These are phyloP conservation scores for Puccinia triticina DNA, from an alignment of 1,284 basidiomycete species.

Conservation along the genomic window DNA sequence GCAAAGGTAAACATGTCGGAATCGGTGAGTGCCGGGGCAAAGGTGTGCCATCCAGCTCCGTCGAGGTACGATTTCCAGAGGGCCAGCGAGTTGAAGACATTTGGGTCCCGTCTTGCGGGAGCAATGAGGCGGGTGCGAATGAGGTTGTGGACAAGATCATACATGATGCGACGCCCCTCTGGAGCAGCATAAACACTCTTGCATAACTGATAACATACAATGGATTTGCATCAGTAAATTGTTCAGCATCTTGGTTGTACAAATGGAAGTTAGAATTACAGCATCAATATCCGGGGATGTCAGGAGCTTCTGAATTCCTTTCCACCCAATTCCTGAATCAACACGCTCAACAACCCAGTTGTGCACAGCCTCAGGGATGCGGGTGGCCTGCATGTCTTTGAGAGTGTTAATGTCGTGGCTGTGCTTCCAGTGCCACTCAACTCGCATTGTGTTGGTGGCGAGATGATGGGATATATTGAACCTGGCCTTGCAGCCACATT, in stretches of 20 bases:
- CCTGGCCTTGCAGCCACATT: no score
- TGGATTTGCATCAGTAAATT: no score
- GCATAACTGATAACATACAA: not conserved
- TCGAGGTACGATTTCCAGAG: not conserved
- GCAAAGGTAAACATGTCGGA: not conserved
- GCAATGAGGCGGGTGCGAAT: no score
- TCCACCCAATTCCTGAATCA: not conserved
- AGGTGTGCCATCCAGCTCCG: not conserved
- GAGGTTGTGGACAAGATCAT: no score
- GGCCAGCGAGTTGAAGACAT: not conserved
- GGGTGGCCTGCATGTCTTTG: not conserved
- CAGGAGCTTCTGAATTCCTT: no score
- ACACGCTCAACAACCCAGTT: not conserved
- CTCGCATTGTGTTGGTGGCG: not conserved
- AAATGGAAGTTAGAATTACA: not conserved
- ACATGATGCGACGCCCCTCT: not conserved
- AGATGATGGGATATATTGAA: not conserved
- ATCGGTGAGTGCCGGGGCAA: not conserved
- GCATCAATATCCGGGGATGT: no score
- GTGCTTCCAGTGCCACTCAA: slow-evolving; percentile 5
- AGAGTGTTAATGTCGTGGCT: not conserved
- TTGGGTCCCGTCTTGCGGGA: no score
- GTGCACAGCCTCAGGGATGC: not conserved
- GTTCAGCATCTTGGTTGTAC: no score
- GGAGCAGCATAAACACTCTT: not conserved